phyloP scores from a whole-genome alignment of 345 rosid species.

The Lagerstroemia speciosa region DNA sequence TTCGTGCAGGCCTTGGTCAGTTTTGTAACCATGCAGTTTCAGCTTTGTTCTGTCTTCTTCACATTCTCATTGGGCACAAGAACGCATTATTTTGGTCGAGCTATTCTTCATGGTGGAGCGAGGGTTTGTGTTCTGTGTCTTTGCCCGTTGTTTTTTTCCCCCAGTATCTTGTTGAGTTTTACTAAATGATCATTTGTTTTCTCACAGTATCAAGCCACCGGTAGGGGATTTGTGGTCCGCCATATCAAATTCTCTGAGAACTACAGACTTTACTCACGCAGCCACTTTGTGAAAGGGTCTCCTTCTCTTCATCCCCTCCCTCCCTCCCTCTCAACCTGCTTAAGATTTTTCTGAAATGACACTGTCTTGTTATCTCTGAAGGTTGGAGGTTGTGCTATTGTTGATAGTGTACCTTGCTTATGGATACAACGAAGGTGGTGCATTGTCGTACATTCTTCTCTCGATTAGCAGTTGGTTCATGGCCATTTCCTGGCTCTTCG shows the following conservation, averaged over 20 bases:
- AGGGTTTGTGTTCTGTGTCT: conserved; percentile 40
- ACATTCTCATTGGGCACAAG: conserved; percentile 93
- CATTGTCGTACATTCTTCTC: conserved; percentile 72
- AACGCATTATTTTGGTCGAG: conserved; percentile 95
- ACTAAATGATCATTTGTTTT: conserved; percentile 8
- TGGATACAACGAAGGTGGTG: conserved; percentile 72
- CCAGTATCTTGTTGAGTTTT: conserved; percentile 9
- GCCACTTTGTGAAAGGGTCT: conserved; percentile 93
- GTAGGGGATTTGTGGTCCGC: conserved; percentile 92
- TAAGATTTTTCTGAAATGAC: conserved; percentile 1
- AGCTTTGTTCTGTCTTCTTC: conserved; percentile 94
- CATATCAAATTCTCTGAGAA: conserved; percentile 88
- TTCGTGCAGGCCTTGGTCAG: conserved; percentile 73
- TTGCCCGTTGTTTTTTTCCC: background rate
- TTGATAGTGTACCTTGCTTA: conserved; percentile 74
- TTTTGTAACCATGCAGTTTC: conserved; percentile 91
- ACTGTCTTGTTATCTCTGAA: conserved; percentile 13
- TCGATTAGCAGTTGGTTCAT: conserved; percentile 93
- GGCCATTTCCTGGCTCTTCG: conserved; percentile 93
- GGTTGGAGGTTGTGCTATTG: conserved; percentile 79
- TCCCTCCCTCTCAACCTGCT: background rate
- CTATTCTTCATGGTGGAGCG: conserved; percentile 98
- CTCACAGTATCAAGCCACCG: conserved; percentile 89
- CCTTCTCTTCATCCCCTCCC: conserved; percentile 10
- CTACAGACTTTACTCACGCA: conserved; percentile 91